Base-by-base conservation (phyloP, 352 stramenopile species). In the Pythium aristosporum region DNA sequence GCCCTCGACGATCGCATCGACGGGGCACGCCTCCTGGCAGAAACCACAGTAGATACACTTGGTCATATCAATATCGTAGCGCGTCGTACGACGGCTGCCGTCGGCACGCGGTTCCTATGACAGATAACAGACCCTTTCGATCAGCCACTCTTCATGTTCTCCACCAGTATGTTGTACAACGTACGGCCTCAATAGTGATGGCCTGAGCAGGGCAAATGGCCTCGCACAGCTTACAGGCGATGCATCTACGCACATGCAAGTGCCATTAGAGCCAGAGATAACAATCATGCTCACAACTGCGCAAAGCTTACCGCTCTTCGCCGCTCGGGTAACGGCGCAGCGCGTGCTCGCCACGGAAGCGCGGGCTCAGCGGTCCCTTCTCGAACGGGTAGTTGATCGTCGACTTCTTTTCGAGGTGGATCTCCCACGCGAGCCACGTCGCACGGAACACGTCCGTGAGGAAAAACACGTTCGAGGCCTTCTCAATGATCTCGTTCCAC, bases 41-140 rank as follows among this genome's bases (percentile, higher is more conserved):
- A 98, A 98, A 46, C 93, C 97, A 74, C 97, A 99, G 86, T 99
- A 99, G 77, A 99, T 99, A 80, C 98, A 99, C 85, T 99, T 99
- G 69, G 98, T 99, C 97, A 99, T 99, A 82, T 99, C 98, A 75
- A 99, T 99, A 80, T 99, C 97, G 82, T 99, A 99, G 57, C 97
- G 90, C 15, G 97, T 99, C n/a, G 98, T 99, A 76, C 97, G 95
- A 72, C 97, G 89, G 34, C 92, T 96, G 48, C 97, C 97, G 76
- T 99, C 98, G 56, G 96, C 96, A 73, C 98, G 93, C 57, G 94
- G 86, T 74, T 99, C 97, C 83, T 92, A 50, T 41, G 30, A 30
- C 7, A 44, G 37, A 25, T 12, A 20, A 5, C 10, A 28, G 25
- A n/a, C n/a, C n/a, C n/a, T n/a, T n/a, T n/a, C n/a, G n/a, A n/a